phyloP scores from a whole-genome alignment of 192 early-diverging fungal species.

The Martensiomyces pterosporus region DNA sequence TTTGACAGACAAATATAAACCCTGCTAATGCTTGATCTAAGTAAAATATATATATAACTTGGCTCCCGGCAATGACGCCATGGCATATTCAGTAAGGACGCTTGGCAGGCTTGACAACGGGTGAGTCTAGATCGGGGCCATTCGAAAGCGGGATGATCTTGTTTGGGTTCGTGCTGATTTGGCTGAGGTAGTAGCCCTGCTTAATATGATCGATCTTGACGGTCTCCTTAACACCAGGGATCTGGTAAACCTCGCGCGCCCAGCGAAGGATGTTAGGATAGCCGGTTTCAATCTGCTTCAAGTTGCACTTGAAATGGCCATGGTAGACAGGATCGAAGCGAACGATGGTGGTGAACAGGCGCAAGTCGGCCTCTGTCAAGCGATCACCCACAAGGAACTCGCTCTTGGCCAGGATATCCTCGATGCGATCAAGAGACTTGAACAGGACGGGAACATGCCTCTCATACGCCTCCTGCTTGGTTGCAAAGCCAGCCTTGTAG shows the following conservation, averaged over 20 bases:
- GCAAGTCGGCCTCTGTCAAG: conserved; percentile 92
- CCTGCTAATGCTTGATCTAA: not conserved
- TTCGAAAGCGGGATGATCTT: conserved; percentile 71
- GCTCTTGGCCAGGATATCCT: conserved; percentile 65
- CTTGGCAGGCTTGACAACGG: conserved; percentile 17
- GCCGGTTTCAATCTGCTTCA: conserved; percentile 78
- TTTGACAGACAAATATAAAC: not conserved
- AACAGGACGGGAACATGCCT: conserved; percentile 69
- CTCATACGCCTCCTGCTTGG: conserved; percentile 82
- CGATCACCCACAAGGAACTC: conserved; percentile 72
- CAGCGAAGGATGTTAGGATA: conserved; percentile 90
- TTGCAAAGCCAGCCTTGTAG: conserved; percentile 90
- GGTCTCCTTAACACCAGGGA: conserved; percentile 70
- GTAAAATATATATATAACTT: not conserved
- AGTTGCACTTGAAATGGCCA: conserved; percentile 94
- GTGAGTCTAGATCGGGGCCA: conserved; percentile 54
- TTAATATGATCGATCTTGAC: conserved; percentile 97
- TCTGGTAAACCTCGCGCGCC: conserved; percentile 78
- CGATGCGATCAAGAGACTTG: conserved; percentile 75
- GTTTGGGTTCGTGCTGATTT: conserved; percentile 88
- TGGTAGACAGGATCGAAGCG: conserved; percentile 94
- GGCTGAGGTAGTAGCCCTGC: conserved; percentile 87
- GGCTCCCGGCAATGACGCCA: too few relatives aligned
- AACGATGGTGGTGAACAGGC: conserved; percentile 91
- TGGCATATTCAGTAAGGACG: not conserved